phyloP scores from a whole-genome alignment of 176 grass and related monocot species.

The Oryza glaberrima region DNA sequence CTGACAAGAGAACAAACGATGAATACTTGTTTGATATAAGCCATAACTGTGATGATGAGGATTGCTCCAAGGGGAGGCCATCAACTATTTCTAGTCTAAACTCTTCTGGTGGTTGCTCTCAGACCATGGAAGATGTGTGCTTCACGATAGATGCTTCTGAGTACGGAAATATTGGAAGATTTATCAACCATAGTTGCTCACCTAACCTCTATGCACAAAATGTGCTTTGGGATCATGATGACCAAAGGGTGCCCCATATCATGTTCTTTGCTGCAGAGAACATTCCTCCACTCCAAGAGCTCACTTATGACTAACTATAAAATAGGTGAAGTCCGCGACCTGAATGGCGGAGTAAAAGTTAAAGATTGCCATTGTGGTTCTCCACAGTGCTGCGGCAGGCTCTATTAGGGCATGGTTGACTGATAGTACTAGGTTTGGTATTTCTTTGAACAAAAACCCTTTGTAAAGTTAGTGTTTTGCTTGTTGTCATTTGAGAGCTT shows the following conservation, averaged over 20 bases:
- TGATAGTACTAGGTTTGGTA: not conserved
- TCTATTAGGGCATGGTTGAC: slow-evolving; percentile 47
- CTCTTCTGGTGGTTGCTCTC: slow-evolving; percentile 25
- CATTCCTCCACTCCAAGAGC: slow-evolving; percentile 80
- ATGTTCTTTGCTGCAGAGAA: slow-evolving; percentile 84
- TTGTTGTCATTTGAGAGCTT: not conserved
- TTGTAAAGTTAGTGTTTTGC: not conserved
- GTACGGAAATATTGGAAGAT: slow-evolving; percentile 74
- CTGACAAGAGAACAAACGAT: slow-evolving; percentile 59
- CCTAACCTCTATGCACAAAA: slow-evolving; percentile 82
- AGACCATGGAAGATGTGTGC: slow-evolving; percentile 43
- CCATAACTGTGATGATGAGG: slow-evolving; percentile 52
- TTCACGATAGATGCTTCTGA: slow-evolving; percentile 72
- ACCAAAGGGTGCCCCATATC: slow-evolving; percentile 63
- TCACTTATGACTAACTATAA: slow-evolving; percentile 76
- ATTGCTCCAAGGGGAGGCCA: slow-evolving; percentile 45
- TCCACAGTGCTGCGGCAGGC: slow-evolving; percentile 47
- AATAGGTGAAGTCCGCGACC: slow-evolving; percentile 44
- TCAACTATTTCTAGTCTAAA: slow-evolving; percentile 18
- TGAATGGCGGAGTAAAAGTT: slow-evolving; percentile 46
- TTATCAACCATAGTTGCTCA: slow-evolving; percentile 83
- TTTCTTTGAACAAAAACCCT: not conserved
- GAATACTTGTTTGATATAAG: slow-evolving; percentile 77
- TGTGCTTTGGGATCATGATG: slow-evolving; percentile 78
- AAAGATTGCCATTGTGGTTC: slow-evolving; percentile 67